These are phyloP conservation scores for Stagonosporopsis tanaceti DNA, from an alignment of 2,329 filamentous ascomycete species.

Conservation along the genomic window DNA sequence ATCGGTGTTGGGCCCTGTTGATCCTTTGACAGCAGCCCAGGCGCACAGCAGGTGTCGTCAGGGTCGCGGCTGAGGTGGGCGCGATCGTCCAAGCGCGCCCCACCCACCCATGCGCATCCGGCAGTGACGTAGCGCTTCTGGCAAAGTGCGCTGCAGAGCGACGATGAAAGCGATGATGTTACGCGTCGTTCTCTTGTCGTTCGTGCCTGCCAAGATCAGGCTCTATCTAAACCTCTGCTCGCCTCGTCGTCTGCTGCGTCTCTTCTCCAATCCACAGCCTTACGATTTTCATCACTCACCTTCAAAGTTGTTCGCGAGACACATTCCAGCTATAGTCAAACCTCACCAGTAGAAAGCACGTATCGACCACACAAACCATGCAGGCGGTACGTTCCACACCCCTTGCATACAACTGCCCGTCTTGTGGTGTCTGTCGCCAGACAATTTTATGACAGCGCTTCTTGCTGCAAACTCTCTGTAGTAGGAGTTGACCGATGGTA, in stretches of 20 bases:
- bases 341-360: conserved; percentile 6
- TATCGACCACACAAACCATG: conserved; percentile 10
- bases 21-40: conserved; percentile 15
- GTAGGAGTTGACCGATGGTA: too few relatives aligned
- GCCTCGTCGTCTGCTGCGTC: conserved; percentile 24
- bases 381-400: conserved; percentile 11
- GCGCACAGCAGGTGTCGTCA: conserved; percentile 26
- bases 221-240: conserved; percentile 31
- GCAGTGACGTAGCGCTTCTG: conserved; percentile 38
- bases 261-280: conserved; percentile 11
- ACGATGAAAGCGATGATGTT: conserved; percentile 37
- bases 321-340: background rate
- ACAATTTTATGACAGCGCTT: background rate
- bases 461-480: background rate
- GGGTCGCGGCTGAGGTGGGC: conserved; percentile 16
- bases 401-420: background rate
- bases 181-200: conserved; percentile 33
- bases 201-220: conserved; percentile 45
- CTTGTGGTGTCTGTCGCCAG: background rate
- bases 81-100: conserved; percentile 18
- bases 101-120: conserved; percentile 34
- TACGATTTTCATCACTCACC: conserved; percentile 1
- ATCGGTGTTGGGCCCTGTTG: conserved; percentile 22
- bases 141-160: conserved; percentile 29
- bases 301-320: conserved; percentile 20